phyloP scores from a whole-genome alignment of 2,329 filamentous ascomycete genomes.

The Whalleya microplaca region DNA sequence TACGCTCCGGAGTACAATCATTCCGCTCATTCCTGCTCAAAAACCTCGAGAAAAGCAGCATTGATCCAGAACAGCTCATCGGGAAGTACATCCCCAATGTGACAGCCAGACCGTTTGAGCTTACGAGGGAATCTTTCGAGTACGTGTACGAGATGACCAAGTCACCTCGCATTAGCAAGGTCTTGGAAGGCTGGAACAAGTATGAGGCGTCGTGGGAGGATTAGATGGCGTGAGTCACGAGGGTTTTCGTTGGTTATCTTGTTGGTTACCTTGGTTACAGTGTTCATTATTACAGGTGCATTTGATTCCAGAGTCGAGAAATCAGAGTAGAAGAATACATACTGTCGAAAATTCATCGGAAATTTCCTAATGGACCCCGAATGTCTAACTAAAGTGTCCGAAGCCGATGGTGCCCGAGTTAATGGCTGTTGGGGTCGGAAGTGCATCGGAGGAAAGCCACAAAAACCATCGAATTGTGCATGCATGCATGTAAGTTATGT shows the following conservation, averaged over 20 bases:
- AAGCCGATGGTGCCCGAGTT: background rate
- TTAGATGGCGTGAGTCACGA: conserved; percentile 16
- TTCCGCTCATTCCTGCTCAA: conserved; percentile 35
- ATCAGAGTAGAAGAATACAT: background rate
- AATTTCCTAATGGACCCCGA: background rate
- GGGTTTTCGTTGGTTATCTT: background rate
- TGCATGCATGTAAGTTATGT: background rate
- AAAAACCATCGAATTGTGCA: background rate
- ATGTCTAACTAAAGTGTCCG: background rate
- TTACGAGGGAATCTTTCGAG: conserved; percentile 33
- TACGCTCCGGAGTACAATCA: conserved; percentile 31
- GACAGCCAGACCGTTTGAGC: conserved; percentile 37
- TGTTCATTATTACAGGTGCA: background rate
- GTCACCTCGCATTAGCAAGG: conserved; percentile 24
- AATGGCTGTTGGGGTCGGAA: background rate
- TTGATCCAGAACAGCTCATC: conserved; percentile 33
- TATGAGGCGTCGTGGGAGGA: conserved; percentile 34
- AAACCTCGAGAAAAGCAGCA: conserved; percentile 28
- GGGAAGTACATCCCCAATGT: conserved; percentile 42
- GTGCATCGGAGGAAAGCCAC: background rate
- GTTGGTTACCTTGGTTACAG: background rate
- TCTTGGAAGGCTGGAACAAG: conserved; percentile 26
- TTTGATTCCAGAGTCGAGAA: background rate
- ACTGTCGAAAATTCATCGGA: background rate
- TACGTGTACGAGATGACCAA: conserved; percentile 25